phyloP scores from a whole-genome alignment of 345 rosid species.

The Sisymbrium irio region DNA sequence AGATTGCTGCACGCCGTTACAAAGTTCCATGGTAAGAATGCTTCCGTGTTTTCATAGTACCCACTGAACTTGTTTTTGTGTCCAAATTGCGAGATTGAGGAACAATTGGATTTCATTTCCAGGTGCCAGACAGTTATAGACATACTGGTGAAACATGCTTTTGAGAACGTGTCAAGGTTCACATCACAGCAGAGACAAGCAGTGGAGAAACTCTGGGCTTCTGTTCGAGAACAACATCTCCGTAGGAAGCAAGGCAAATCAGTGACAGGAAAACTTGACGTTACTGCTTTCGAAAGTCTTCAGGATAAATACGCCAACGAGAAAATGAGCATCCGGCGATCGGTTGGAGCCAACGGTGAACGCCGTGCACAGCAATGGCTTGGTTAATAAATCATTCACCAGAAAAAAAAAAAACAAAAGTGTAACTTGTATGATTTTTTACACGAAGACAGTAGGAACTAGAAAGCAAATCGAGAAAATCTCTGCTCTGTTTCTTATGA shows the following conservation, averaged over 20 bases:
- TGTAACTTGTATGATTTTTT: slow-evolving; percentile 14
- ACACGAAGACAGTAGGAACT: background rate
- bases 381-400: slow-evolving; percentile 42
- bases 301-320: slow-evolving; percentile 84
- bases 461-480: slow-evolving; percentile 13
- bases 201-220: slow-evolving; percentile 80
- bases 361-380: slow-evolving; percentile 95
- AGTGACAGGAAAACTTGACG: slow-evolving; percentile 82
- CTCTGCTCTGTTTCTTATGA: slow-evolving; percentile 18
- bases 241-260: slow-evolving; percentile 95
- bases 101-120: slow-evolving; percentile 15
- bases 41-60: background rate
- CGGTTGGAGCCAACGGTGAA: slow-evolving; percentile 87
- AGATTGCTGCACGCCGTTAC: slow-evolving; percentile 89
- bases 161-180: slow-evolving; percentile 72
- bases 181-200: slow-evolving; percentile 82
- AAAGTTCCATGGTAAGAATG: slow-evolving; percentile 68
- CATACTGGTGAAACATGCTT: slow-evolving; percentile 93
- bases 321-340: slow-evolving; percentile 78
- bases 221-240: slow-evolving; percentile 73
- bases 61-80: slow-evolving; percentile 3
- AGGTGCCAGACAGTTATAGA: slow-evolving; percentile 99
- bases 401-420: background rate
- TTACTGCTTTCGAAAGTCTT: slow-evolving; percentile 84
- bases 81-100: background rate